Base-by-base conservation (phyloP, 2,329 filamentous ascomycete species). In the Penicillium oxalicum region DNA sequence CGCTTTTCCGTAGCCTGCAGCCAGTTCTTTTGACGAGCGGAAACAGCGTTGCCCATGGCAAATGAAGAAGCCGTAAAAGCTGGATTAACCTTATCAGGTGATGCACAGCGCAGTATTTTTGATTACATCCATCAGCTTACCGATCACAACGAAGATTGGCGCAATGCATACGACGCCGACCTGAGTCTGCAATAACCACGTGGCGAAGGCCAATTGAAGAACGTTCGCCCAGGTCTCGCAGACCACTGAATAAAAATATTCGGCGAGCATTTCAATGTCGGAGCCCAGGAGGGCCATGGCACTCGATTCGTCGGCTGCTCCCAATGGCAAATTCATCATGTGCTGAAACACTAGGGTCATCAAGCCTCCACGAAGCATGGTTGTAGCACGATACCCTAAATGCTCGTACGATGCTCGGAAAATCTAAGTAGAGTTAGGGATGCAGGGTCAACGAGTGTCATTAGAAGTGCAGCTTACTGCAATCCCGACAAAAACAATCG, bases 1-100 rank as follows among this genome's bases (percentile, higher is more conserved):
- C 73, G 67, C 29, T 66, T 64, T 54, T 75, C 63, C 2, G 71
- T 71, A 11, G 70, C 68, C 18, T 65, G 59, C 36, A 74, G 66
- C 73, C 74, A 76, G 5, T 49, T 47, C 26, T 62, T 64, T 35
- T 72, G 70, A 8, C 53, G 28, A 28, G 28, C 13, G n/a, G 54
- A 52, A 9, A 61, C 47, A n/a, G 49, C 40, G 51, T 54, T 47
- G 1, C 56, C 54, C 49, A 57, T 54, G 12, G 45, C 43, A 45
- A 54, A 54, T 0, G 52, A 45, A 24, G 47, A 5, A 5, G 5
- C 48, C 1, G 40, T 50, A 29, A 51, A 52, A 11, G 34, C 45
- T 49, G 40, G 32, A 1, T 1, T 9, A 13, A 25, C 33, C 36
- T 34, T 24, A 3, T 32, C 9, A 32, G 29, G 9, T 32, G 29